Evolutionary conservation across 2,329 filamentous ascomycete species (phyloP), one percentile per base, ranked within the genome.

Genomic region (Orbilia brochopaga): DNA sequence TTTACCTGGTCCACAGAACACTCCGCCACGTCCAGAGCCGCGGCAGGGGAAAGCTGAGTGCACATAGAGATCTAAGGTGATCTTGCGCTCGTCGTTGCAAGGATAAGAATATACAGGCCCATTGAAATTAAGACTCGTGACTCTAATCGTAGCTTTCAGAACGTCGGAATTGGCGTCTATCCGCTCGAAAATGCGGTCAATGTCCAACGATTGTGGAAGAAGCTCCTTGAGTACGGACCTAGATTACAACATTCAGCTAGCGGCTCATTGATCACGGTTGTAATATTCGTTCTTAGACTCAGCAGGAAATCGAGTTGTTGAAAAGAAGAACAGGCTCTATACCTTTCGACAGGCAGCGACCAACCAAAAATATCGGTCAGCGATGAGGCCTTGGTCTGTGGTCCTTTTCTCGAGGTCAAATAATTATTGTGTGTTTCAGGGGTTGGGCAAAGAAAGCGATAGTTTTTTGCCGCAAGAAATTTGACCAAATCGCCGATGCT

Each of bases 291-390:
- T 13, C 24, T 51, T 23, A 21, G 11, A 11, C 46, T 23, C 24
- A 21, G 42, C 11, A 23, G 17, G 11, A 17, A 51, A 23, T 51
- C 4, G 11, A 23, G 46, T 11, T 21, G 11, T 17, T 2, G 2
- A 23, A 51, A 21, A 17, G 46, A 17, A 11, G 11, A 23, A 23
- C 3, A 7, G 7, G 15, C 6, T 23, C 19, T 6, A 23, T 51
- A 51, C 46, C 24, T 23, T 51, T 51, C 24, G 19, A 51, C 24
- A 4, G 46, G 46, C 46, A 51, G 17, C 46, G 46, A 51, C 46
- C 46, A 51, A 4, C 46, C 46, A 11, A 51, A 51, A 13, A 51
- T 23, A 51, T 51, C 46, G 19, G 46, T 51, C 46, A 51, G 24
- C 8, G 17, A 51, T 17, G 46, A 19, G 4, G 46, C 46, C 19